Evolutionary conservation across 2,329 filamentous ascomycete species (phyloP).

Genomic region (Verticillium isaacii): DNA sequence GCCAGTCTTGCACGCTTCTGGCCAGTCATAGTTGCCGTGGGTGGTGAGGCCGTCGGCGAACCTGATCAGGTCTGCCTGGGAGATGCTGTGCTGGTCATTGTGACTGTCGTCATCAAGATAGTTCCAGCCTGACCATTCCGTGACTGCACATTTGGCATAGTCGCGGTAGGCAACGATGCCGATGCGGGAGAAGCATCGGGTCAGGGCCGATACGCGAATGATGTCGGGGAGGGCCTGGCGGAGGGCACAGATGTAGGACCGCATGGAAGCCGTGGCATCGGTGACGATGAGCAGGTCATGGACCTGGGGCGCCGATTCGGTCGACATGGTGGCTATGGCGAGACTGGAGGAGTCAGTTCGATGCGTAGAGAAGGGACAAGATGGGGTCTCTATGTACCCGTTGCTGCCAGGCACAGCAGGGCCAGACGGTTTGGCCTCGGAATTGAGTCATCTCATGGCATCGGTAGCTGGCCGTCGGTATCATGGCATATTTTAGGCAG

Average conservation of each 20-base stretch:
- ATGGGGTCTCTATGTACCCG: background rate
- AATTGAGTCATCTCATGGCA: background rate
- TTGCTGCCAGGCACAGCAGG: background rate
- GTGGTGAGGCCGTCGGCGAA: conserved; percentile 28
- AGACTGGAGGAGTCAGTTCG: background rate
- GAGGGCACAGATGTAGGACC: conserved; percentile 34
- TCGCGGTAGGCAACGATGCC: conserved; percentile 47
- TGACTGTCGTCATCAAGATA: conserved; percentile 6
- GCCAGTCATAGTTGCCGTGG: conserved; percentile 33
- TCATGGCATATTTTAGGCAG: background rate
- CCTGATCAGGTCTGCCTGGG: conserved; percentile 27
- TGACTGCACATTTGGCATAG: conserved; percentile 28
- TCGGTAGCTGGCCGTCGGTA: background rate
- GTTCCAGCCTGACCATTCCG: conserved; percentile 47
- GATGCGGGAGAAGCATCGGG: conserved; percentile 43
- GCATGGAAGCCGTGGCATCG: conserved; percentile 43
- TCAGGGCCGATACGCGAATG: conserved; percentile 42
- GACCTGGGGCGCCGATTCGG: conserved; percentile 1
- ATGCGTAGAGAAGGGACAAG: too few relatives aligned
- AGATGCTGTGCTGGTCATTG: conserved; percentile 9
- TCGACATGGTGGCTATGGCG: background rate
- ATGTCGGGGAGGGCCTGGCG: conserved; percentile 43
- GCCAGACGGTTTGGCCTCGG: background rate
- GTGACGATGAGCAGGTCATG: conserved; percentile 42
- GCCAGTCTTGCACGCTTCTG: conserved; percentile 44